Conservation (phyloP, 2,329 filamentous ascomycete genomes). For the Venturia oleaginea region DNA sequence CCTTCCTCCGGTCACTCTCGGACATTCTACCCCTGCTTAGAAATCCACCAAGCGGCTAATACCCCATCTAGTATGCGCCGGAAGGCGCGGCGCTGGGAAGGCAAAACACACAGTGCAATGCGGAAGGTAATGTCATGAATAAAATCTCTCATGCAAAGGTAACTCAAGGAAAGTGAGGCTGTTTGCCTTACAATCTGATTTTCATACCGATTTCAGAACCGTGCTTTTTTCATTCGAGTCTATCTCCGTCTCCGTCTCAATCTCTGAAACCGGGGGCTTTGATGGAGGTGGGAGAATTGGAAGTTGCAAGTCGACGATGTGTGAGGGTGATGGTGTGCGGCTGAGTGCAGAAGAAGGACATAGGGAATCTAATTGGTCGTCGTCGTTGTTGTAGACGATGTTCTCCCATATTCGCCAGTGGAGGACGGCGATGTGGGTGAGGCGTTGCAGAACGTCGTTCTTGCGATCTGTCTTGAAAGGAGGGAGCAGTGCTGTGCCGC, state of each 20-base stretch:
- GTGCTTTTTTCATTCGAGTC: neutral
- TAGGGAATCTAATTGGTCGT: neutral
- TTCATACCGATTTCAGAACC: neutral
- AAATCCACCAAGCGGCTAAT: neutral
- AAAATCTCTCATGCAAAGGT: neutral
- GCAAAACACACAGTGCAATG: neutral
- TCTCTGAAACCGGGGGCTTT: neutral
- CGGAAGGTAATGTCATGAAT: neutral
- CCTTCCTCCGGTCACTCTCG: neutral
- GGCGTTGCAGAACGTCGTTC: slow-evolving; percentile 62
- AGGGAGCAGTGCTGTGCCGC: neutral
- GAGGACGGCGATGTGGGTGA: slow-evolving; percentile 74
- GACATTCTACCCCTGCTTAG: neutral
- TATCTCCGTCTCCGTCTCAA: neutral
- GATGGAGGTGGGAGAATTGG: neutral
- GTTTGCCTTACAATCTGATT: neutral
- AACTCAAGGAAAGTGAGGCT: neutral
- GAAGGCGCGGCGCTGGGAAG: neutral
- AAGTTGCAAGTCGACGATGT: neutral
- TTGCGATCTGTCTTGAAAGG: slow-evolving; percentile 27
- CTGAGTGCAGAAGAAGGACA: neutral
- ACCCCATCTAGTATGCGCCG: neutral
- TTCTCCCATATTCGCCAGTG: slow-evolving; percentile 87
- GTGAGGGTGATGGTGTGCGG: neutral
- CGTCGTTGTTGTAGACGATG: slow-evolving; percentile 50